Evolutionary conservation across 257 asterid genomes (phyloP), one percentile per base, ranked within the genome.

Genomic region (Nicotiana tabacum): DNA sequence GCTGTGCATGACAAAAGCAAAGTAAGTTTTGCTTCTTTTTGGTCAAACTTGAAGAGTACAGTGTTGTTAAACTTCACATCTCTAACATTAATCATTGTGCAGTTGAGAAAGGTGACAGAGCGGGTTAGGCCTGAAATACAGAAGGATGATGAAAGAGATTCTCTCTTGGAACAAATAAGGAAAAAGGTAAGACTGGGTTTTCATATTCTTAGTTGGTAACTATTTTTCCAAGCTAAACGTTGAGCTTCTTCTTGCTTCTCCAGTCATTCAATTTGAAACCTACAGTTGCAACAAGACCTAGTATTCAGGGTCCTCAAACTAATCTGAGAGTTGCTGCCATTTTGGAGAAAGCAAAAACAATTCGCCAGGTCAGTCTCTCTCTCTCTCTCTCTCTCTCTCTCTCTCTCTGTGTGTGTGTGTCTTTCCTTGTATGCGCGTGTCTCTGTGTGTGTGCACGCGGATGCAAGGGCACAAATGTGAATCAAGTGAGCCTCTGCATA

Each of bases 211-310:
- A 27, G 80, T 84, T 79, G 81, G 77, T 17, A 48, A 48, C 62
- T 51, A 76, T 76, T 51, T 48, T 1, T 16, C 62, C 37, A 13
- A 83, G 85, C 84, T 58, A 46, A 87, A 88, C 83, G 82, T 89
- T 82, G 72, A 88, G 58, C 82, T n/a, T 67, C 77, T 53, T 43
- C 78, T 86, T 65, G 24, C 46, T 84, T 82, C 79, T 83, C 57
- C 90, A 95, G 99, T 91, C 99, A 83, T 95, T 92, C 93, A 95
- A 89, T 89, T 84, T 95, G 91, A 95, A 89, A 87, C 98, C 97
- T 68, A 90, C 98, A 32, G 84, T 81, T 68, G 85, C 86, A 55
- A 85, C 92, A 77, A 89, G 97, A 78, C 95, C 99, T 58, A 92
- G 86, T 83, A 67, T 91, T 89, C 93, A 85, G 81, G 97, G 90